Evolutionary conservation across 148 eudicot genomes (phyloP).

Genomic region (Rhododendron williamsianum): DNA sequence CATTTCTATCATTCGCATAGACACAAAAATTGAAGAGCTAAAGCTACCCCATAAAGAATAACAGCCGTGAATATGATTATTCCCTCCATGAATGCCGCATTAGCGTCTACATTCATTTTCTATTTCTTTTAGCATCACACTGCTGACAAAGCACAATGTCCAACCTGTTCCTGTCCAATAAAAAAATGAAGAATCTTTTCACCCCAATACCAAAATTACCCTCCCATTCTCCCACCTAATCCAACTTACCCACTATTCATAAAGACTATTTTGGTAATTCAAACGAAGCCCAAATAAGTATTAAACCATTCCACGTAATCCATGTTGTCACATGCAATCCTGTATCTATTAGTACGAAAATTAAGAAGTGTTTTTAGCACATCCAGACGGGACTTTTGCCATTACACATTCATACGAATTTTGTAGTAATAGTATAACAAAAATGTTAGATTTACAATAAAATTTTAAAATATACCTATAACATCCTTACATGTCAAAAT

Average conservation of each 20-base stretch:
- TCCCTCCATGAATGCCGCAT: background rate
- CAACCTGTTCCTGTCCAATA: background rate
- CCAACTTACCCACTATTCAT: background rate
- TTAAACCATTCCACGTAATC: background rate
- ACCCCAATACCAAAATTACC: background rate
- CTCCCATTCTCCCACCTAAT: background rate
- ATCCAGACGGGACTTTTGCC: too few relatives aligned
- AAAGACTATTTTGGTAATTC: background rate
- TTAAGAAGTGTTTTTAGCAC: too few relatives aligned
- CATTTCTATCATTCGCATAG: too few relatives aligned
- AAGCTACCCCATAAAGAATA: background rate
- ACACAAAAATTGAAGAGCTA: too few relatives aligned
- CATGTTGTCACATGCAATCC: background rate
- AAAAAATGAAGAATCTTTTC: background rate
- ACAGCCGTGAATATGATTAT: background rate
- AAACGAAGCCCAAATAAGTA: background rate
- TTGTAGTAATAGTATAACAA: too few relatives aligned
- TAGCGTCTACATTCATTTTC: conserved; percentile 9
- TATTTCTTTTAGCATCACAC: background rate
- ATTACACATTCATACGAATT: too few relatives aligned
- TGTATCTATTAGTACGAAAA: background rate
- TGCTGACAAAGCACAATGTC: background rate
- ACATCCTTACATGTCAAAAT: too few relatives aligned
- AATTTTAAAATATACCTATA: too few relatives aligned
- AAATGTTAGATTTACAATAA: too few relatives aligned